Percentiles rank a stretch among this genome's conserved stretches.
Conservation (phyloP, 2,329 filamentous ascomycete species). For the Pseudogymnoascus sp. region DNA sequence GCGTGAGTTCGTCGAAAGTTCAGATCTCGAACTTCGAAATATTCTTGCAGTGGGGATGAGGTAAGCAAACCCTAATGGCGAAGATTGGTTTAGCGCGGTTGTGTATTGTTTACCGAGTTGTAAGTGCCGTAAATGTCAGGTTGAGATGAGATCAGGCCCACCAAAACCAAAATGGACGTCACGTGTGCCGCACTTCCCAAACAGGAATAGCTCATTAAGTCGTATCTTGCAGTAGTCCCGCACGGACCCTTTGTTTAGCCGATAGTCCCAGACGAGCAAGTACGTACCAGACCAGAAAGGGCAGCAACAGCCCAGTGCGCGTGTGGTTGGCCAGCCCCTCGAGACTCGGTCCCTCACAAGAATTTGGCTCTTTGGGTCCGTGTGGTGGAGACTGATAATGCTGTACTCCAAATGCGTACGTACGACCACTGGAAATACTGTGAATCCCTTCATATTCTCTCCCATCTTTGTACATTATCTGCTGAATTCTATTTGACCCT, state of each 20-base stretch:
- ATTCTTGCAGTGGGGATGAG: constrained; percentile 8
- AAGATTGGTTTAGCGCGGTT: background rate
- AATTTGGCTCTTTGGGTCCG: background rate
- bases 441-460: constrained; percentile 1
- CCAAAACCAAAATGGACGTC: background rate
- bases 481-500: background rate
- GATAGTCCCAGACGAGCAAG: background rate
- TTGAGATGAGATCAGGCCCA: background rate
- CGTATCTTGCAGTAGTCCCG: background rate
- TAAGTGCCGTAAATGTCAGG: background rate
- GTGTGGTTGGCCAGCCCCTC: constrained; percentile 7
- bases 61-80: constrained; percentile 8
- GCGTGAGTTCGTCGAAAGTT: constrained; percentile 1
- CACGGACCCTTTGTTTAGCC: constrained; percentile 7
- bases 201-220: background rate
- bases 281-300: background rate
- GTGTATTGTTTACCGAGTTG: background rate
- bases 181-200: background rate
- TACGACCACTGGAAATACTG: background rate
- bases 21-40: constrained; percentile 8
- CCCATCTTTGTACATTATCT: background rate
- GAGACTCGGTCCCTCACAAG: constrained; percentile 1
- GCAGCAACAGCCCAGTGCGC: background rate
- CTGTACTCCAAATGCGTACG: background rate
- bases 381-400: background rate